A percentile compares a stretch with the other conserved stretches of the same genome.
phyloP scores from a whole-genome alignment of 163 green algal genomes.

The Scenedesmus sp. region DNA sequence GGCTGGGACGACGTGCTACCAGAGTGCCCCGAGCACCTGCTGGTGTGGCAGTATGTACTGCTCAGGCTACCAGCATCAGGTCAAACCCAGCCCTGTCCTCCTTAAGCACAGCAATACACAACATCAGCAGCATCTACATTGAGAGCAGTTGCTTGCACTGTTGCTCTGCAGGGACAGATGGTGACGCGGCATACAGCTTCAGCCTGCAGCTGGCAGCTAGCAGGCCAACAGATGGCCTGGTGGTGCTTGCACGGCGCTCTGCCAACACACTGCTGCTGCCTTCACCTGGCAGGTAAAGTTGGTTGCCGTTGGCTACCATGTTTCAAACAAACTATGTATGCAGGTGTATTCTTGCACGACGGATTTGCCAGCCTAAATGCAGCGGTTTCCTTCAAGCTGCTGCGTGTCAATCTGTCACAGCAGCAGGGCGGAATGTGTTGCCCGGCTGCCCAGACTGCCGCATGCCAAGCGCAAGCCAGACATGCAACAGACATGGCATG shows the following conservation, averaged over 20 bases:
- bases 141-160: background rate
- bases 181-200: slow-evolving; percentile 20
- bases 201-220: background rate
- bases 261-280: background rate
- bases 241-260: background rate
- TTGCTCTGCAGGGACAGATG: background rate
- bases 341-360: no score
- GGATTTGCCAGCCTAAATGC: no score
- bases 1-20: slow-evolving; percentile 23
- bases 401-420: no score
- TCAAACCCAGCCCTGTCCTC: background rate
- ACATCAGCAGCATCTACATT: background rate
- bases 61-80: slow-evolving; percentile 15
- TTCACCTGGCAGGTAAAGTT: background rate
- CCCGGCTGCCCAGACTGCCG: no score
- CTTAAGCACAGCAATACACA: background rate
- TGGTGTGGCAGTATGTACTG: slow-evolving; percentile 21
- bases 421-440: no score
- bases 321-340: no score
- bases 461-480: background rate
- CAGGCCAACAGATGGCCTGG: background rate
- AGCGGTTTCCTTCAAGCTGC: no score
- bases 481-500: background rate
- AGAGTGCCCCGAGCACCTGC: background rate
- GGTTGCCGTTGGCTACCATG: no score